Percentiles rank a stretch among this genome's conserved stretches.
Evolutionary conservation across 768 basidiomycete species (phyloP).

Genomic region (Tylopilus felleus): DNA sequence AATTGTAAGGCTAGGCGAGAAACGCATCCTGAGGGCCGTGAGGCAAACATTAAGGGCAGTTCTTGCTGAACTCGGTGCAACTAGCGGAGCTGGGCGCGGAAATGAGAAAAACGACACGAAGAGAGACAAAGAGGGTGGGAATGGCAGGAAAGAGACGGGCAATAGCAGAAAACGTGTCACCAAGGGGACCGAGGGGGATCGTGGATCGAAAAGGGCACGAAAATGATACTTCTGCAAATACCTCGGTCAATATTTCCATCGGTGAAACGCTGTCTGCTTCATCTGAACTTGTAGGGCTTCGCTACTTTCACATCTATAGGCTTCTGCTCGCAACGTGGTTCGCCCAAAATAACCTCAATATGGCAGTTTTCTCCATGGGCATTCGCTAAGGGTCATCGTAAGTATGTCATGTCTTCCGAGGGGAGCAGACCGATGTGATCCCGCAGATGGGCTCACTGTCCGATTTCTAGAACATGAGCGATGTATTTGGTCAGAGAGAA

Average conservation of each 20-base stretch:
- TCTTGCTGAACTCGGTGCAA: conserved; percentile 2
- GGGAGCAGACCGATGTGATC: neutral
- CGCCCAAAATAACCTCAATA: neutral
- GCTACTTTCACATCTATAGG: neutral
- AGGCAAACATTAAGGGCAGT: conserved; percentile 15
- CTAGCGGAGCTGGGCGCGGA: neutral
- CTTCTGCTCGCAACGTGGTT: neutral
- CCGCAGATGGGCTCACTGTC: neutral
- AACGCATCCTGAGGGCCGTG: conserved; percentile 50
- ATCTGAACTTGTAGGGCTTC: neutral
- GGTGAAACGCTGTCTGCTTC: neutral
- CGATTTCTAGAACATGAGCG: neutral
- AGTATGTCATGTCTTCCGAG: neutral
- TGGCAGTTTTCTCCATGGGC: neutral
- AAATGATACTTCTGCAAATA: conserved; percentile 1
- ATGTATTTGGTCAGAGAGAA: conserved; percentile 4
- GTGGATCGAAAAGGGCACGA: conserved; percentile 21
- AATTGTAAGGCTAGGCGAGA: conserved; percentile 78
- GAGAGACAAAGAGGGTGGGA: neutral
- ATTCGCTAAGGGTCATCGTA: neutral
- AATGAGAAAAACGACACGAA: conserved; percentile 1
- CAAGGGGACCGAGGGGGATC: conserved; percentile 1
- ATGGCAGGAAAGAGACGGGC: neutral
- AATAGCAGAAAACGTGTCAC: conserved; percentile 17
- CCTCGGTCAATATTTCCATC: neutral